Conservation (phyloP, 179 eudicot genomes). For the Patellifolia procumbens region DNA sequence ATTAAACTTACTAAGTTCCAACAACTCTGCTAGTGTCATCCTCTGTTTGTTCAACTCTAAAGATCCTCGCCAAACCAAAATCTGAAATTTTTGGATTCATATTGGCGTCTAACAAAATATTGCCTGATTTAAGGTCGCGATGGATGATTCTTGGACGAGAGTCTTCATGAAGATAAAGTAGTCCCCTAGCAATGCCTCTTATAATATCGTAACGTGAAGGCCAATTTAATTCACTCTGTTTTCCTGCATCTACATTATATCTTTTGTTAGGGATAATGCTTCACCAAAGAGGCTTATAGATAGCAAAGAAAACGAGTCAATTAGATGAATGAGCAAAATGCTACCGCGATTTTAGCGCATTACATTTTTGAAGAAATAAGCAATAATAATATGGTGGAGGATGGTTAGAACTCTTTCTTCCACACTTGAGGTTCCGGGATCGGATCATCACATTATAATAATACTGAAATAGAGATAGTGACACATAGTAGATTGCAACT, state of each 20-base stretch:
- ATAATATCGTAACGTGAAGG: slow-evolving; percentile 23
- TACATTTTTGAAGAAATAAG: no score
- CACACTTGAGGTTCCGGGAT: no score
- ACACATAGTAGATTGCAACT: no score
- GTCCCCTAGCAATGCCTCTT: slow-evolving; percentile 29
- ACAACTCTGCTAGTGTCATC: slow-evolving; percentile 16
- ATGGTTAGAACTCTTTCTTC: no score
- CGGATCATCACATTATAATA: no score
- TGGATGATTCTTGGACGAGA: slow-evolving; percentile 23
- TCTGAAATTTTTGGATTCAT: slow-evolving; percentile 32
- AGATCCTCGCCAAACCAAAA: slow-evolving; percentile 33
- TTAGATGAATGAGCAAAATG: no score
- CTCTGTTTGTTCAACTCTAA: slow-evolving; percentile 15
- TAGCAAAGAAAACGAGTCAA: no score
- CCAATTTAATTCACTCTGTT: slow-evolving; percentile 26
- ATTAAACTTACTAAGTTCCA: slow-evolving; percentile 23
- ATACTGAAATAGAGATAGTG: no score
- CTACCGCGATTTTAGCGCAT: no score
- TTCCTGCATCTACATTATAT: slow-evolving; percentile 1
- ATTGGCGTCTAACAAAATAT: slow-evolving; percentile 24
- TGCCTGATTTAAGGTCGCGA: slow-evolving; percentile 29
- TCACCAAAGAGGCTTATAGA: no score
- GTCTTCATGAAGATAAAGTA: slow-evolving; percentile 33
- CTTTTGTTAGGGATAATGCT: no score
- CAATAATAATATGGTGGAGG: no score